Base-by-base conservation (phyloP, 805 yeast genomes). In the Ogataea nitratoaversa region DNA sequence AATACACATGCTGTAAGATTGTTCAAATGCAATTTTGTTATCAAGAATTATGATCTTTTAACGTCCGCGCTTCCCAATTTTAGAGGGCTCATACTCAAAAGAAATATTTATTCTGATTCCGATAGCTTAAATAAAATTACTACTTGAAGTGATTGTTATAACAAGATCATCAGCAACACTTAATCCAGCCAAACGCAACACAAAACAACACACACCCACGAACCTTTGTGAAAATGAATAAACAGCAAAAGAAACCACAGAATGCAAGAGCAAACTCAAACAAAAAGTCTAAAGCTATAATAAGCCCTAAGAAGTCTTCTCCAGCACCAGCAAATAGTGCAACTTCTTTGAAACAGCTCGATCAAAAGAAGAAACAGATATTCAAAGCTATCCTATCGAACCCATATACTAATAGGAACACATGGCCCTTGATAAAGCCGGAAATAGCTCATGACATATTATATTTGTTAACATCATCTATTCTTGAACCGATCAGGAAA, bases 351-450 rank as follows among this genome's bases (percentile, higher is more conserved):
- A 77, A 72, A 46, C 72, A 69, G 18, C 43, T 69, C 2, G 83
- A 79, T 37, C 63, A 65, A 46, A 71, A 70, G 50, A 65, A 75
- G 35, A 67, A 72, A 43, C 81, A 78, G 48, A 78, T 79, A 2
- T 77, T 76, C 60, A 80, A 76, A 55, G 84, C 89, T 0, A 65
- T 82, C 3, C 63, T 82, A 19, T 81, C 79, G 24, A 78, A 77
- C 44, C 87, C 89, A 3, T 80, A 66, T 53, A 71, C 82, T 1
- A 71, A 70, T 38, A 66, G 44, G 8, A 46, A 44, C 27, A 29
- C 46, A 29, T 71, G 76, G 76, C 75, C 76, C 4, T 54, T 56
- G 29, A 53, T 70, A 8, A 60, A 55, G 5, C 66, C 66, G 4
- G 62, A 62, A 6, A 32, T 57, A 2, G 63, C 63, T 2, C 40